These are phyloP conservation scores for Paraconiothyrium sp. DNA, from an alignment of 2,329 filamentous ascomycete genomes.

Conservation along the genomic window DNA sequence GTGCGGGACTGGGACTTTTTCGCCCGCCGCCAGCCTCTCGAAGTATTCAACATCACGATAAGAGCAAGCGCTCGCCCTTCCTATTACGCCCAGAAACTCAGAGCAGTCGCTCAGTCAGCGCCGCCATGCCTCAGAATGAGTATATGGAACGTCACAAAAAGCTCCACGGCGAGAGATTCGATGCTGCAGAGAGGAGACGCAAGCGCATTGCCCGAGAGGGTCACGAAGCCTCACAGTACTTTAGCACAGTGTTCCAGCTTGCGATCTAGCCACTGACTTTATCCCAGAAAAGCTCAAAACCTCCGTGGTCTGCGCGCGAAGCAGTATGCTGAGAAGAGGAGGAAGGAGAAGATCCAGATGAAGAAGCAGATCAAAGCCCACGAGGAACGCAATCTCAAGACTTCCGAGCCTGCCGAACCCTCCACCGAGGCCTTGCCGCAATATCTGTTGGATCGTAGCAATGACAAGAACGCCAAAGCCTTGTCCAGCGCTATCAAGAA, in stretches of 20 bases:
- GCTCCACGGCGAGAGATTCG: constrained; percentile 62
- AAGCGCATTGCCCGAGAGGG: constrained; percentile 89
- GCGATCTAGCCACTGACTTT: too few relatives aligned
- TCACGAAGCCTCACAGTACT: constrained; percentile 78
- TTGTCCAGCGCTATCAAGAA: constrained; percentile 91
- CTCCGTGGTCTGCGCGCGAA: constrained; percentile 91
- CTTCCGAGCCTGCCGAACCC: constrained; percentile 78
- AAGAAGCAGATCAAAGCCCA: constrained; percentile 76
- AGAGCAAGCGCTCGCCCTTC: constrained; percentile 13
- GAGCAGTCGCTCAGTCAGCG: constrained; percentile 15
- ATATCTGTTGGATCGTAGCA: constrained; percentile 89
- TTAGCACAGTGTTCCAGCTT: too few relatives aligned
- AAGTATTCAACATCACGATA: constrained; percentile 19
- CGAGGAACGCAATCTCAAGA: constrained; percentile 96
- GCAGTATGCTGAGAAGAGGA: constrained; percentile 89
- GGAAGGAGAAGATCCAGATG: constrained; percentile 80
- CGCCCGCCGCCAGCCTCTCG: background rate
- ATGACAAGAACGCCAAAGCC: constrained; percentile 75
- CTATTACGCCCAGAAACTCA: background rate
- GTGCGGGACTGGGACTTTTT: constrained; percentile 12
- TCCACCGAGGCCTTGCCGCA: constrained; percentile 84
- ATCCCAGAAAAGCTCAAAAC: constrained; percentile 78
- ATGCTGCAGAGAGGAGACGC: constrained; percentile 87
- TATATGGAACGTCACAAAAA: constrained; percentile 79
- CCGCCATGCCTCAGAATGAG: constrained; percentile 79